phyloP scores from a whole-genome alignment of 2,329 filamentous ascomycete species.

The Elsinoe arachidis region DNA sequence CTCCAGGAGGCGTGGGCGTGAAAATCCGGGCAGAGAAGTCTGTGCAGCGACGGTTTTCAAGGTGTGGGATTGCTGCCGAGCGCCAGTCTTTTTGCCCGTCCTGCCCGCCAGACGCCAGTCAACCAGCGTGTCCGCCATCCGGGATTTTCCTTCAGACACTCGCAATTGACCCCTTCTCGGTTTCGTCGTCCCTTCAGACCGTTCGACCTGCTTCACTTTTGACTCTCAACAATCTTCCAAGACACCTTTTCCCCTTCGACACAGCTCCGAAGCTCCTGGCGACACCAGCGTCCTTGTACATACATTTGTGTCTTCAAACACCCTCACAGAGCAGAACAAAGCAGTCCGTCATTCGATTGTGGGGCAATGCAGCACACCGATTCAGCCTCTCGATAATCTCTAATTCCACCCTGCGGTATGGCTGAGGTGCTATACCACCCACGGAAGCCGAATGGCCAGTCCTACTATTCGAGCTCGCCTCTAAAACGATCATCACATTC shows the following conservation, averaged over 20 bases:
- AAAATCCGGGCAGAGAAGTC: background rate
- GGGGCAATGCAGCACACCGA: constrained; percentile 10
- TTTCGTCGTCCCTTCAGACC: background rate
- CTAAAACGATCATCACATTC: constrained; percentile 32
- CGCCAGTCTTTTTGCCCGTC: background rate
- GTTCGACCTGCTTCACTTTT: constrained; percentile 1
- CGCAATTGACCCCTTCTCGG: background rate
- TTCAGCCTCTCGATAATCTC: constrained; percentile 5
- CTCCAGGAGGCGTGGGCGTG: background rate
- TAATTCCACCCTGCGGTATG: constrained; percentile 24
- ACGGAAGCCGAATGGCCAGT: constrained; percentile 34
- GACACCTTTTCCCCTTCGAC: background rate
- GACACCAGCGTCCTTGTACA: background rate
- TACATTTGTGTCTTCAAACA: background rate
- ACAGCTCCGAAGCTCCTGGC: background rate
- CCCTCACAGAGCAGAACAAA: background rate
- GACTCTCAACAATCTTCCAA: constrained; percentile 3
- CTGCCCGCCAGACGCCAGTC: background rate
- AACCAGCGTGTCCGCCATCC: background rate
- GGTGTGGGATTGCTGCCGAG: background rate
- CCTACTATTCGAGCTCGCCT: constrained; percentile 33
- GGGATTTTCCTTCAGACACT: background rate
- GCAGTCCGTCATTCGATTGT: constrained; percentile 1
- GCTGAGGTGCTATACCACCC: constrained; percentile 36
- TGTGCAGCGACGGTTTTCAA: constrained; percentile 1